Evolutionary conservation across 2,329 filamentous ascomycete genomes (phyloP).

Genomic region (Pseudocercospora fuligena): DNA sequence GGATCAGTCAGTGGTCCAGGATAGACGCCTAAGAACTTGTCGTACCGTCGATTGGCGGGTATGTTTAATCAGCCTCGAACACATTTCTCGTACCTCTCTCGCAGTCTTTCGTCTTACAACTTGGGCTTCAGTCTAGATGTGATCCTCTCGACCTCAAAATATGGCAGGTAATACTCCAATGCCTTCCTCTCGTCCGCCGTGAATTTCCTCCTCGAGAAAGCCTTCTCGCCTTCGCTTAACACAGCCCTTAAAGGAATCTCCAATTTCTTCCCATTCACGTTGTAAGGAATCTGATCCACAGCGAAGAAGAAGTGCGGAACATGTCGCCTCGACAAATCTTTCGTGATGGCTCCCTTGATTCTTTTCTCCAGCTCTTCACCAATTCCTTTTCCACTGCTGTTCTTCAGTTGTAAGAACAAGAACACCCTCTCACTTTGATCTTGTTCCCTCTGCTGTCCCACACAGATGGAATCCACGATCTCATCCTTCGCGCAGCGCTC

Average conservation of each 20-base stretch:
- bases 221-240: conserved; percentile 1
- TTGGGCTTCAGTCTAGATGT: neutral
- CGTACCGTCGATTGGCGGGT: neutral
- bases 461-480: conserved; percentile 69
- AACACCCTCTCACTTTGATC: conserved; percentile 62
- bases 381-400: neutral
- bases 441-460: conserved; percentile 73
- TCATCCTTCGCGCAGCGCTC: conserved; percentile 64
- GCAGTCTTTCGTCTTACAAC: neutral
- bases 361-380: neutral
- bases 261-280: conserved; percentile 21
- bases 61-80: neutral
- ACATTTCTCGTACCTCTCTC: neutral
- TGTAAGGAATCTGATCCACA: conserved; percentile 15
- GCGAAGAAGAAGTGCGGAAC: conserved; percentile 20
- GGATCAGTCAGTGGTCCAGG: neutral
- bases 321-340: conserved; percentile 20
- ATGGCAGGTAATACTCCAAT: conserved; percentile 12
- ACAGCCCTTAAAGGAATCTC: conserved; percentile 16
- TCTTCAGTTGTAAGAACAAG: conserved; percentile 51
- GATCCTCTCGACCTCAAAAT: conserved; percentile 17
- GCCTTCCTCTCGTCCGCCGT: conserved; percentile 17
- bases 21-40: neutral
- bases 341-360: conserved; percentile 7
- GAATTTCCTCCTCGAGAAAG: conserved; percentile 15